These are phyloP conservation scores for Cyberlindnera bimundalis DNA, from an alignment of 805 yeast genomes.

Conservation along the genomic window DNA sequence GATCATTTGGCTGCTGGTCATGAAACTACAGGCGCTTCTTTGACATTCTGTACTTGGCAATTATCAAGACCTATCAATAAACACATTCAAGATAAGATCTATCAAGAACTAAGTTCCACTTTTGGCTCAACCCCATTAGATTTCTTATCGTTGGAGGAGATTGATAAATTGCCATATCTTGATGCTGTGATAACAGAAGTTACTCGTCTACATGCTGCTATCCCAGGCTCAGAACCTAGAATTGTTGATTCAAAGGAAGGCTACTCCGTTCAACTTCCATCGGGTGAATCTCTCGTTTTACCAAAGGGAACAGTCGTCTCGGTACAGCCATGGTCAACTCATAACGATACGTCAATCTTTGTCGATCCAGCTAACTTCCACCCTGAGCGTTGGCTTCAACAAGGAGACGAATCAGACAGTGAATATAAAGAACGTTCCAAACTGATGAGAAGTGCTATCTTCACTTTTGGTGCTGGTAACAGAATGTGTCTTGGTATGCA, in stretches of 20 bases:
- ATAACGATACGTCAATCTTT: slow-evolving; percentile 47
- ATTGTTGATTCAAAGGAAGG: slow-evolving; percentile 34
- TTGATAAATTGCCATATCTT: slow-evolving; percentile 55
- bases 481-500: slow-evolving; percentile 75
- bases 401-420: slow-evolving; percentile 32
- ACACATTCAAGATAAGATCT: slow-evolving; percentile 44
- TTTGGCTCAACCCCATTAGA: slow-evolving; percentile 32
- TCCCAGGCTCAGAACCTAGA: slow-evolving; percentile 73
- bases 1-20: slow-evolving; percentile 79
- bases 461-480: slow-evolving; percentile 71
- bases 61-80: slow-evolving; percentile 47
- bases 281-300: slow-evolving; percentile 28
- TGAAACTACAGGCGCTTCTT: slow-evolving; percentile 67
- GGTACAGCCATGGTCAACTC: slow-evolving; percentile 64
- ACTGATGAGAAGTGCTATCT: slow-evolving; percentile 48
- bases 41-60: slow-evolving; percentile 57
- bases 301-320: slow-evolving; percentile 57
- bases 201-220: slow-evolving; percentile 61
- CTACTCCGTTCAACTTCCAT: slow-evolving; percentile 16
- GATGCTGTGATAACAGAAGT: slow-evolving; percentile 62
- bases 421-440: slow-evolving; percentile 37
- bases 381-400: slow-evolving; percentile 63
- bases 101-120: slow-evolving; percentile 40
- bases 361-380: slow-evolving; percentile 43
- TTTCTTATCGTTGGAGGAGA: slow-evolving; percentile 30